Evolutionary conservation across 305 asterid genomes (phyloP).

Genomic region (Rubia peregrina): DNA sequence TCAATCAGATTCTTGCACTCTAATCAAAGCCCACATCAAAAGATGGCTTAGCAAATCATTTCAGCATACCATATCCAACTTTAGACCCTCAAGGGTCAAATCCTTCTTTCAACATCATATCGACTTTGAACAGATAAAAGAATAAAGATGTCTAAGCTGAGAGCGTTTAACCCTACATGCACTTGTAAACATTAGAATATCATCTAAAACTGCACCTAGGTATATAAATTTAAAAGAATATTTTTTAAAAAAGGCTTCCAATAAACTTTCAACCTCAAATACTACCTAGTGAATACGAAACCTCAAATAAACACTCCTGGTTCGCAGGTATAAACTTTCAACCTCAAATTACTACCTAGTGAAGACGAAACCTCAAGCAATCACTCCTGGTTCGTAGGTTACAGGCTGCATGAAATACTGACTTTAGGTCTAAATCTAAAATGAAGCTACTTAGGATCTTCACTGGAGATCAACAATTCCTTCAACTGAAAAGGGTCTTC

Average conservation of each 20-base stretch:
- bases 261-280: too few species aligned
- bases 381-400: neutral
- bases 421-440: neutral
- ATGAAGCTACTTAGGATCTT: neutral
- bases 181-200: too few species aligned
- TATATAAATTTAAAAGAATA: too few species aligned
- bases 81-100: neutral
- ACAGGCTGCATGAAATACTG: constrained; percentile 7
- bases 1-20: neutral
- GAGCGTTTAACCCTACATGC: neutral
- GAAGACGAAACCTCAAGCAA: too few species aligned
- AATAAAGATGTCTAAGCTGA: neutral
- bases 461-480: constrained; percentile 13
- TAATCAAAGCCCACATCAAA: too few species aligned
- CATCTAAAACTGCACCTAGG: too few species aligned
- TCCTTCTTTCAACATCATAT: neutral
- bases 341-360: too few species aligned
- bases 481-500: constrained; percentile 7
- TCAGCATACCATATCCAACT: neutral
- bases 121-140: neutral
- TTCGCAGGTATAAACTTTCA: too few species aligned
- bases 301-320: too few species aligned
- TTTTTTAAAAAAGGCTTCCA: too few species aligned
- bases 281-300: too few species aligned
- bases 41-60: neutral